Evolutionary conservation across 2,329 filamentous ascomycete genomes (phyloP).

Genomic region (Corynespora cassiicola): DNA sequence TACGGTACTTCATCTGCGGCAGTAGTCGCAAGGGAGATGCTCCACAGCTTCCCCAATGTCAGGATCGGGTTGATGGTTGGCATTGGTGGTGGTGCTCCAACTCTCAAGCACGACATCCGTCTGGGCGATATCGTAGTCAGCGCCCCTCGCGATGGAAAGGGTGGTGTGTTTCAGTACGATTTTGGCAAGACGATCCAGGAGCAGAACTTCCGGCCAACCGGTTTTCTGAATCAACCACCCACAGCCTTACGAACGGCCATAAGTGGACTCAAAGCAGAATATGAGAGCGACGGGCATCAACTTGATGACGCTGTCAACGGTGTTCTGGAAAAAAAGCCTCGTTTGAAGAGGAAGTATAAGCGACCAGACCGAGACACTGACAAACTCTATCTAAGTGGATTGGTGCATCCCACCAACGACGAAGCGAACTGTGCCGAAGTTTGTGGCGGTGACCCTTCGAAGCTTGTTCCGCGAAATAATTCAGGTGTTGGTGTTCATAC

Average conservation of each 20-base stretch:
- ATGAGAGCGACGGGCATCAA: constrained; percentile 13
- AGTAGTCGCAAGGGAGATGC: constrained; percentile 17
- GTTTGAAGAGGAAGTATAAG: too few relatives aligned
- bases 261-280: constrained; percentile 23
- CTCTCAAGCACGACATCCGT: constrained; percentile 31
- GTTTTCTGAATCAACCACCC: constrained; percentile 20
- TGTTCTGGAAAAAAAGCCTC: too few relatives aligned
- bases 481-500: constrained; percentile 1
- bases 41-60: constrained; percentile 16
- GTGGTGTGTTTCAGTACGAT: constrained; percentile 42
- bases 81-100: constrained; percentile 24
- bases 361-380: too few relatives aligned
- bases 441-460: too few relatives aligned
- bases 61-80: constrained; percentile 29
- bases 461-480: too few relatives aligned
- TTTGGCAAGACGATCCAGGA: constrained; percentile 21
- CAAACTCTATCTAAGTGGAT: too few relatives aligned
- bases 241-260: constrained; percentile 24
- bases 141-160: constrained; percentile 13
- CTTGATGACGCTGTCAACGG: constrained; percentile 17
- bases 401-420: too few relatives aligned
- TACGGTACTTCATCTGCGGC: constrained; percentile 22
- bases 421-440: too few relatives aligned
- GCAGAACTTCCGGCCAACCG: constrained; percentile 18
- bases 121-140: constrained; percentile 35